phyloP scores from a whole-genome alignment of 176 grass and related monocot species.

The Ensete ventricosum region DNA sequence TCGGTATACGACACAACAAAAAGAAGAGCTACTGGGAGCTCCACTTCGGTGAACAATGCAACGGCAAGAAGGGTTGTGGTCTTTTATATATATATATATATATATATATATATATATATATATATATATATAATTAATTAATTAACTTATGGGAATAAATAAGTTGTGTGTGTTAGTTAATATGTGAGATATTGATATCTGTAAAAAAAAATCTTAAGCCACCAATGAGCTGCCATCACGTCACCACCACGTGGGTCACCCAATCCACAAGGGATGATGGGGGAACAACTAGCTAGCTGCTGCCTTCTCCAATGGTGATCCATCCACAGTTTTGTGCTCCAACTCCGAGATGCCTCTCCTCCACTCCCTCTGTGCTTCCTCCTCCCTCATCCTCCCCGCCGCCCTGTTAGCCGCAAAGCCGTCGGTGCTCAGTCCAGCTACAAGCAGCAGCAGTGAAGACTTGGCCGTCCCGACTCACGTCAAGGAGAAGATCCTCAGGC shows the following conservation, averaged over 20 bases:
- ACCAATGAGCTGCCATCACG: background rate
- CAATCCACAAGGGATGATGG: background rate
- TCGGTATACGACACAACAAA: too few species aligned
- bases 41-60: too few species aligned
- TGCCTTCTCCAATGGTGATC: background rate
- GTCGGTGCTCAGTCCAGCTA: background rate
- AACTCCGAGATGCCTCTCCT: conserved; percentile 11
- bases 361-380: conserved; percentile 1
- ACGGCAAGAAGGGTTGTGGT: too few species aligned
- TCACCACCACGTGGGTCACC: background rate
- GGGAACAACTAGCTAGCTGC: too few species aligned
- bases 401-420: conserved; percentile 18
- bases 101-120: too few species aligned
- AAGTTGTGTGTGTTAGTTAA: too few species aligned
- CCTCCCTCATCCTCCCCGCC: background rate
- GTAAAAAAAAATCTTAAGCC: background rate
- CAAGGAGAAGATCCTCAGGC: conserved; percentile 7
- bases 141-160: too few species aligned
- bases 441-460: conserved; percentile 32
- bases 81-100: too few species aligned
- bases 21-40: too few species aligned
- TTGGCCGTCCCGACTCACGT: conserved; percentile 12
- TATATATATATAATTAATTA: too few species aligned
- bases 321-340: background rate
- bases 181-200: too few species aligned